Percentiles rank a stretch among this genome's conserved stretches.
Conservation (phyloP, 768 basidiomycete species). For the Phlebiopsis flavidoalba region DNA sequence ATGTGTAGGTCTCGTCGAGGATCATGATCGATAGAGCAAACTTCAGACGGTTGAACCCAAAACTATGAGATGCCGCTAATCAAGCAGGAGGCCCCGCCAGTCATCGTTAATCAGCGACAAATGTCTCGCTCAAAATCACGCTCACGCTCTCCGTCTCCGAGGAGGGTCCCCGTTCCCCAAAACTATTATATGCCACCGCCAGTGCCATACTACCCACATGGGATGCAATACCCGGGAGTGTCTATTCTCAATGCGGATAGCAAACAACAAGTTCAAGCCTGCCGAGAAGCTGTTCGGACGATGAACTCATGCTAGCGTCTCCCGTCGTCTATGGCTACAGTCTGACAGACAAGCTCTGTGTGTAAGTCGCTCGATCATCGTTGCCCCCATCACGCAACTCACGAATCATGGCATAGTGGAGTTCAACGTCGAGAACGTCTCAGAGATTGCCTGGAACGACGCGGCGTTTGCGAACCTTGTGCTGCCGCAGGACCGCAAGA, state of each 20-base stretch:
- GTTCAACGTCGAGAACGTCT: conserved; percentile 51
- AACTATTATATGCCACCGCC: too few relatives aligned
- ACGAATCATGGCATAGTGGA: too few relatives aligned
- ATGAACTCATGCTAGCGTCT: conserved; percentile 51
- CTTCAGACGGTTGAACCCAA: conserved; percentile 46
- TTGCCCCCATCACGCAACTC: too few relatives aligned
- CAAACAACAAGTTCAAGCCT: not conserved
- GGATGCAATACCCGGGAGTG: too few relatives aligned
- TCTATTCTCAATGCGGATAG: too few relatives aligned
- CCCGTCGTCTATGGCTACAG: conserved; percentile 58
- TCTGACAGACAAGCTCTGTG: conserved; percentile 53
- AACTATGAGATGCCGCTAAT: conserved; percentile 43
- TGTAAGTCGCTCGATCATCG: too few relatives aligned
- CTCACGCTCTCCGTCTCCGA: too few relatives aligned
- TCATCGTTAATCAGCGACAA: too few relatives aligned
- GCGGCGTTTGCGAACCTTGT: conserved; percentile 28
- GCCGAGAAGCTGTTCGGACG: conserved; percentile 26
- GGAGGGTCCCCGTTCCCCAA: too few relatives aligned
- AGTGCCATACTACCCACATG: too few relatives aligned
- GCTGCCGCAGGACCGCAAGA: conserved; percentile 23
- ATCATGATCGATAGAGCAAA: conserved; percentile 59
- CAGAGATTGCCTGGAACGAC: conserved; percentile 38
- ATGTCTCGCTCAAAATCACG: too few relatives aligned
- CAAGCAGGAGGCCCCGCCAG: not conserved
- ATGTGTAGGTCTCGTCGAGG: conserved; percentile 49